phyloP scores from a whole-genome alignment of 2,329 filamentous ascomycete genomes.

The Dryadomyces quercivorus region DNA sequence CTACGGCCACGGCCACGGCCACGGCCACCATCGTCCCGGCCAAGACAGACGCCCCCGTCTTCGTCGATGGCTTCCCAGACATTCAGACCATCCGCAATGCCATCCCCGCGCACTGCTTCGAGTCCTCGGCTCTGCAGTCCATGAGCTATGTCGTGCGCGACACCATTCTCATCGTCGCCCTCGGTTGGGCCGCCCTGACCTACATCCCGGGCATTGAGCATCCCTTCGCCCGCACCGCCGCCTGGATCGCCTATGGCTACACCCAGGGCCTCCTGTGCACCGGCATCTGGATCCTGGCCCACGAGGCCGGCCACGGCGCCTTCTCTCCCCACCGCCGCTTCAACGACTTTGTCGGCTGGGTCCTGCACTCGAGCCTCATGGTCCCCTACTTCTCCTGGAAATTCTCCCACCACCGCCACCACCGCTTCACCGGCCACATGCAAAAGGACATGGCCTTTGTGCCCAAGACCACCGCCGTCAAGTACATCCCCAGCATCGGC shows the following conservation, averaged over 20 bases:
- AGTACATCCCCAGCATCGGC: constrained; percentile 81
- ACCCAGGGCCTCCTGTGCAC: constrained; percentile 88
- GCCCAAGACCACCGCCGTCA: constrained; percentile 71
- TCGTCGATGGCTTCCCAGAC: constrained; percentile 23
- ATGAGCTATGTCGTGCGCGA: constrained; percentile 80
- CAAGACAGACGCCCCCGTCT: background rate
- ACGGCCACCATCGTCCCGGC: background rate
- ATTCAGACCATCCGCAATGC: constrained; percentile 96
- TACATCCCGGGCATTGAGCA: constrained; percentile 79
- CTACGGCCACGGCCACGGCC: background rate
- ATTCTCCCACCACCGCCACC: constrained; percentile 97
- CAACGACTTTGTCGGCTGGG: constrained; percentile 86
- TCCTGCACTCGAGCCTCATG: constrained; percentile 75
- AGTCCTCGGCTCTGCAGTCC: constrained; percentile 66
- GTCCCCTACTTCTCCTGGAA: constrained; percentile 99
- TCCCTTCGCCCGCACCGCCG: constrained; percentile 48
- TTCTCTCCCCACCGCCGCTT: constrained; percentile 85
- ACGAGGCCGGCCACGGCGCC: constrained; percentile 94
- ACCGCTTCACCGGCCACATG: constrained; percentile 96
- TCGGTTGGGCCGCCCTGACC: constrained; percentile 81
- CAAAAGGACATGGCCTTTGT: constrained; percentile 98
- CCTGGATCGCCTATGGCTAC: constrained; percentile 58
- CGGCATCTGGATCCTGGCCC: constrained; percentile 89
- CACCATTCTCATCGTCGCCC: constrained; percentile 54
- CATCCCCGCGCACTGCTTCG: constrained; percentile 94